Evolutionary conservation across 441 rosid genomes (phyloP).

Genomic region (Syzygium malaccense): DNA sequence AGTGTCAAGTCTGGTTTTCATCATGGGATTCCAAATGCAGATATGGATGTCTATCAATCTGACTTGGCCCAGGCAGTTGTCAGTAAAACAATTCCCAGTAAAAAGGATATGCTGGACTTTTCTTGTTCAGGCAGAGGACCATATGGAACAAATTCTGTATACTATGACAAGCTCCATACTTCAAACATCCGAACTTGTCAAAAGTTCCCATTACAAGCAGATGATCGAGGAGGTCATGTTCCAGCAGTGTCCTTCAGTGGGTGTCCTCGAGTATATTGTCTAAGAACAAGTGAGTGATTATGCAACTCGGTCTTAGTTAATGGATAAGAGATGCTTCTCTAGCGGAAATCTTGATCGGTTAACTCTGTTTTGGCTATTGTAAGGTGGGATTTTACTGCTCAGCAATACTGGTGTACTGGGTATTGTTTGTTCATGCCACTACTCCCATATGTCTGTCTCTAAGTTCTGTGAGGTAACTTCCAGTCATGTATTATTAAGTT

Average conservation of each 20-base stretch:
- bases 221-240: slow-evolving; percentile 8
- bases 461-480: slow-evolving; percentile 46
- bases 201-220: slow-evolving; percentile 10
- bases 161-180: slow-evolving; percentile 12
- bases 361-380: slow-evolving; percentile 5
- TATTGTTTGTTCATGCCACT: slow-evolving; percentile 46
- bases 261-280: slow-evolving; percentile 36
- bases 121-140: slow-evolving; percentile 13
- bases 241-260: slow-evolving; percentile 8
- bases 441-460: slow-evolving; percentile 41
- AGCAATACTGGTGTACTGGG: slow-evolving; percentile 41
- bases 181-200: slow-evolving; percentile 1
- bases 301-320: not conserved
- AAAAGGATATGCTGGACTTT: slow-evolving; percentile 17
- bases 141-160: slow-evolving; percentile 1
- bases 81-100: slow-evolving; percentile 11
- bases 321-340: not conserved
- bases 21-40: slow-evolving; percentile 11
- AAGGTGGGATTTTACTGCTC: slow-evolving; percentile 50
- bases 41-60: slow-evolving; percentile 8
- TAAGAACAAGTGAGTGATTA: slow-evolving; percentile 33
- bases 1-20: slow-evolving; percentile 9
- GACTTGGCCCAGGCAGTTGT: slow-evolving; percentile 15
- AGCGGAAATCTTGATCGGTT: not conserved
- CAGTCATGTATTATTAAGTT: not conserved